Evolutionary conservation across 1,139 yeast genomes (phyloP), one percentile per base, ranked within the genome.

Genomic region (Waltiozyma sp.): DNA sequence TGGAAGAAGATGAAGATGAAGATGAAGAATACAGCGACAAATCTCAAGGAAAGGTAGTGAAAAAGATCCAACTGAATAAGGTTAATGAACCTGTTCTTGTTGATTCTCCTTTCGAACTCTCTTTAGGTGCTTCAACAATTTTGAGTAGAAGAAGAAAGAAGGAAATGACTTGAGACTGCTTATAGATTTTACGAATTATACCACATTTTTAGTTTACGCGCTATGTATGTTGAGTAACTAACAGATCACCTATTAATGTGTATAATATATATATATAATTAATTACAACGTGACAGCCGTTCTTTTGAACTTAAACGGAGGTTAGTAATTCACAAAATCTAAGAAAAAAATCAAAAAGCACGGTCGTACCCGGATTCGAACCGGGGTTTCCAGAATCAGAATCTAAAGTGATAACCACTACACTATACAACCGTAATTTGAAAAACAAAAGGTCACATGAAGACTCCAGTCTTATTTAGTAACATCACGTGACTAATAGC

Each of bases 341-440:
- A 14, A 21, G 8, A n/a, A 19, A 39, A 44, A 53, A 62, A 68
- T 69, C 70, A 56, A 55, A 47, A n/a, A n/a, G n/a, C n/a, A n/a
- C 80, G 88, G 87, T 80, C 87, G 79, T 77, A 77, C 87, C 88
- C 88, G 88, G 89, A 80, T 79, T 81, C 89, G 89, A 82, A 81
- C 89, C 82, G 89, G 87, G 87, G 89, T 82, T 78, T 77, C 72
- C 68, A 80, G 88, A 87, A 80, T 72, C 78, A 73, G 70, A 73
- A 73, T 77, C 78, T 75, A 72, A 68, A 68, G 78, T 73, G 77
- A 73, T 73, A 70, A 73, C 78, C 77, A 72, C 77, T 73, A 73
- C 77, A 73, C 77, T 72, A 73, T 72, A 72, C 69, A 66, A 66
- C 69, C 70, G 36, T 23, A 21, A 38, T 21, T 8, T 18, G 19